Conservation (phyloP, 768 basidiomycete genomes). For the Kwoniella dejecticola region DNA sequence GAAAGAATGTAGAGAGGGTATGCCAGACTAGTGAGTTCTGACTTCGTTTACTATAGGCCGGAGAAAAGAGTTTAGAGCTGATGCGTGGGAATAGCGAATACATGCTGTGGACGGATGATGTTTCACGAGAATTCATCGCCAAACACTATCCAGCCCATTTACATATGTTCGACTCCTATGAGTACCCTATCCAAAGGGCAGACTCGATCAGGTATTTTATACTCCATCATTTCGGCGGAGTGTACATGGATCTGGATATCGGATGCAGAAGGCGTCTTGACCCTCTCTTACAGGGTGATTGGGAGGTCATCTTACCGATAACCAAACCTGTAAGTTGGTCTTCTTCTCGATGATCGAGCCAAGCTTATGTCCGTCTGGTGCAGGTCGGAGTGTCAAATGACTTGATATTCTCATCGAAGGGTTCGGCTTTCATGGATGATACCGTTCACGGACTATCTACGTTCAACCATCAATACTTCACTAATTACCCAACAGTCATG, state of each 20-base stretch:
- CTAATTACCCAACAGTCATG: conserved; percentile 99
- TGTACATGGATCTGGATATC: conserved; percentile 96
- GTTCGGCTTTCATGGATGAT: conserved; percentile 85
- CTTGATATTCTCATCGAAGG: conserved; percentile 85
- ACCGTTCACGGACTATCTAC: conserved; percentile 87
- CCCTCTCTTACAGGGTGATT: conserved; percentile 76
- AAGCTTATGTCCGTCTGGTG: neutral
- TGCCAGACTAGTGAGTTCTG: conserved; percentile 87
- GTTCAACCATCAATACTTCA: conserved; percentile 90
- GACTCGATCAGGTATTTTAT: conserved; percentile 98
- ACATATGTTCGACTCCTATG: conserved; percentile 87
- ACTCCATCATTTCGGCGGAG: conserved; percentile 88
- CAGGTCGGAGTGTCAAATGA: conserved; percentile 93
- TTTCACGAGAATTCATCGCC: conserved; percentile 85
- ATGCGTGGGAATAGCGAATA: conserved; percentile 68
- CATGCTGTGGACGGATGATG: conserved; percentile 94
- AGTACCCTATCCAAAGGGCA: conserved; percentile 89
- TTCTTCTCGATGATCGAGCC: neutral
- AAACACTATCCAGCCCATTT: conserved; percentile 88
- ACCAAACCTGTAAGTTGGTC: conserved; percentile 80
- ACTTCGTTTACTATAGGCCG: neutral
- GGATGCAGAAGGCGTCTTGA: conserved; percentile 86
- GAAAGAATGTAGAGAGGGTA: conserved; percentile 81
- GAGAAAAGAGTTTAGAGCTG: conserved; percentile 18
- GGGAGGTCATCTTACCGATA: conserved; percentile 78